Conservation (phyloP, 768 basidiomycete genomes). For the Lactarius deliciosus region DNA sequence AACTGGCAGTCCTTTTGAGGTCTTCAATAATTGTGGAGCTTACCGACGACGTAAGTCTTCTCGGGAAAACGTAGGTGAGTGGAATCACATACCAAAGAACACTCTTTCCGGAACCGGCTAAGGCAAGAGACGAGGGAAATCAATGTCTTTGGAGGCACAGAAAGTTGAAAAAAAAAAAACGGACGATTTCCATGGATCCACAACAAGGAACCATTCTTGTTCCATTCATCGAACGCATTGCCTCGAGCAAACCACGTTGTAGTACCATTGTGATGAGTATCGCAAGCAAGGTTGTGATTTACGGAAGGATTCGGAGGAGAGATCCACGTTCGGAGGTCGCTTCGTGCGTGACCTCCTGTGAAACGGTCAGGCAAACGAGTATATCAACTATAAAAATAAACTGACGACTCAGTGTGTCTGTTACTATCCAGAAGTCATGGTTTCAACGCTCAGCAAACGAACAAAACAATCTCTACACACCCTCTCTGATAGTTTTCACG, state of each 20-base stretch:
- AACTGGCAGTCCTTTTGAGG: background rate
- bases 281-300: conserved; percentile 13
- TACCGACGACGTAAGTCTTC: background rate
- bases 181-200: conserved; percentile 19
- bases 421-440: background rate
- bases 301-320: conserved; percentile 12
- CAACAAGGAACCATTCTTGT: background rate
- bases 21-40: conserved; percentile 10
- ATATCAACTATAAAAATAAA: background rate
- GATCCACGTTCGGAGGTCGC: conserved; percentile 1
- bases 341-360: background rate
- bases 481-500: background rate
- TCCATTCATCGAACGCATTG: conserved; percentile 6
- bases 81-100: conserved; percentile 1
- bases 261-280: background rate
- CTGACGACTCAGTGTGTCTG: background rate
- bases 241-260: conserved; percentile 8
- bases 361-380: background rate
- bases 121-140: background rate
- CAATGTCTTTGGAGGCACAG: too few relatives aligned
- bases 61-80: background rate
- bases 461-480: background rate
- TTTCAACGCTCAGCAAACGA: background rate
- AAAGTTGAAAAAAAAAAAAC: background rate
- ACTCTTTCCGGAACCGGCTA: conserved; percentile 14